Evolutionary conservation across 2,329 filamentous ascomycete species (phyloP).

Genomic region (Sclerotinia subarctica): DNA sequence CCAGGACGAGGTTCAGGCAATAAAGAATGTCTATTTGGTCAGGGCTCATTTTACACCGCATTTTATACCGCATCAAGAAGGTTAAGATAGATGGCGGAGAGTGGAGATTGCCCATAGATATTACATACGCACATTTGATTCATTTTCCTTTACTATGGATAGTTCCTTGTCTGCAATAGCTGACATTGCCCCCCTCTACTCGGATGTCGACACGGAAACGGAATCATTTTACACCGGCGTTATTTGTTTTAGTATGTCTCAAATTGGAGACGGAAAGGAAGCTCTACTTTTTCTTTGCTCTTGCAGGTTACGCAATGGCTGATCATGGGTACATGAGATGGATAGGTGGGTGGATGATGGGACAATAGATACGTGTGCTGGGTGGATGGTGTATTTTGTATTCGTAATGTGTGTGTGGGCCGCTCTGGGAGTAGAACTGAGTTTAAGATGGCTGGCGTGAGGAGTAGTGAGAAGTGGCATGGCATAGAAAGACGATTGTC

Average conservation of each 20-base stretch:
- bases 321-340: conserved; percentile 6
- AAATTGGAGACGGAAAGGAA: not conserved
- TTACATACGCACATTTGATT: conserved; percentile 10
- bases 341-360: not conserved
- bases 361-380: not conserved
- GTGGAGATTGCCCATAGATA: not conserved
- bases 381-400: conserved; percentile 1
- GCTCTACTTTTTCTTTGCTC: conserved; percentile 1
- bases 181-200: not conserved
- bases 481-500: not conserved
- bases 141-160: conserved; percentile 6
- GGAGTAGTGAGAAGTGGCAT: conserved; percentile 1
- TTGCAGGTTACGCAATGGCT: not conserved
- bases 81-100: conserved; percentile 7
- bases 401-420: not conserved
- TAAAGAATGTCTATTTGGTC: not conserved
- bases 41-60: not conserved
- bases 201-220: conserved; percentile 3
- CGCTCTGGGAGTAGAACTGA: not conserved
- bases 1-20: not conserved
- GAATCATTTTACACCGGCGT: conserved; percentile 13
- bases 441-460: not conserved
- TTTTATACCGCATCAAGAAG: conserved; percentile 7
- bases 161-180: not conserved
- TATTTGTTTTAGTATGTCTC: conserved; percentile 8